Evolutionary conservation across 2,329 filamentous ascomycete species (phyloP), one percentile per base, ranked within the genome.

Genomic region (Pseudocercospora fijiensis): DNA sequence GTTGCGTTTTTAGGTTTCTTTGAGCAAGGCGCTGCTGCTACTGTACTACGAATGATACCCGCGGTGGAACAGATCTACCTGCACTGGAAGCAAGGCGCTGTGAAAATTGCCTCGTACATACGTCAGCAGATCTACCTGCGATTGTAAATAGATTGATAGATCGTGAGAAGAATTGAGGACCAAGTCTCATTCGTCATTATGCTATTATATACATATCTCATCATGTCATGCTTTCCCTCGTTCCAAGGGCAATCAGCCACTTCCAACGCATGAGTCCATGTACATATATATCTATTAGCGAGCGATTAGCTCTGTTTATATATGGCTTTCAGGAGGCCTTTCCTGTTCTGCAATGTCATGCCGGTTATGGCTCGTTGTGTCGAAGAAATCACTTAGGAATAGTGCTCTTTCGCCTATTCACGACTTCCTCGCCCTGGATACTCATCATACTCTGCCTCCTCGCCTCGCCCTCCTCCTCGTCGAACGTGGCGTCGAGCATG

Each of bases 401-500:
- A 16, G 49, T 53, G 13, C 49, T 53, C 26, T 53, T 53, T 26
- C 49, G 2, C 26, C 49, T 53, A 5, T 26, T 53, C 2, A 27
- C 26, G 6, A 30, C 47, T 49, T 65, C 58, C 51, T 60, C 57
- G 41, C 57, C 57, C 41, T 55, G 22, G n/a, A 37, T 16, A 57
- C 58, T 43, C 22, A 28, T 28, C 22, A 68, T 47, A 57, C 67
- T 71, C 30, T 65, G 64, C 33, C 65, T 53, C 60, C 70, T 67
- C 11, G 58, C 65, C 20, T 66, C 65, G 4, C 60, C 64, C 41
- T 73, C 72, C 10, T 67, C 68, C 20, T 71, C 70, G 41, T 73
- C 71, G 28, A 68, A 69, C 2, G 67, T 70, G 18, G 66, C 66
- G 63, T 74, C 70, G 24, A 68, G 59, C 70, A 73, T 72, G 56